A percentile compares a stretch with the other conserved stretches of the same genome.
Evolutionary conservation across 2,329 filamentous ascomycete genomes (phyloP).

Genomic region (Alternaria consortialis): DNA sequence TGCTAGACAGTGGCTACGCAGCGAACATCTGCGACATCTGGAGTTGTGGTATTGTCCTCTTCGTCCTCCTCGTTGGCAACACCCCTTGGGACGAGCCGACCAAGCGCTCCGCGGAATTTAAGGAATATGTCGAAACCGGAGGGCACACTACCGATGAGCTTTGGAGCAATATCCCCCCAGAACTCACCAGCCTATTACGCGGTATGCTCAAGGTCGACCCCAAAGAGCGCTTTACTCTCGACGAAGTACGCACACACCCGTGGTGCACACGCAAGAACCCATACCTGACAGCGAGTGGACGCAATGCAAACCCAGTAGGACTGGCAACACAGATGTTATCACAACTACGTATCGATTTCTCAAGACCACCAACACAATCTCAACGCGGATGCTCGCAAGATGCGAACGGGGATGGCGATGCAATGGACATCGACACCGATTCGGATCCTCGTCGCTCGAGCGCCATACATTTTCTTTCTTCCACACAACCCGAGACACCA

Average conservation of each 20-base stretch:
- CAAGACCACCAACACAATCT: conserved; percentile 67
- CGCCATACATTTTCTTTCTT: conserved; percentile 65
- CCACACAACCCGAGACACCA: conserved; percentile 86
- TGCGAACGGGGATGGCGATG: conserved; percentile 52
- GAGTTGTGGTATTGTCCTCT: conserved; percentile 98
- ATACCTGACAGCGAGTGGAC: conserved; percentile 77
- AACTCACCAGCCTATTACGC: conserved; percentile 81
- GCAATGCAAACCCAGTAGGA: conserved; percentile 77
- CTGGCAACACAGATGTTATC: conserved; percentile 97
- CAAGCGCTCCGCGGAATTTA: conserved; percentile 84
- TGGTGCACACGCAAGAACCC: conserved; percentile 91
- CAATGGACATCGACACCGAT: conserved; percentile 73
- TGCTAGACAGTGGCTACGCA: conserved; percentile 68
- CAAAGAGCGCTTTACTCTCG: conserved; percentile 79
- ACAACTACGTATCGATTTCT: conserved; percentile 87
- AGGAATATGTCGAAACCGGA: conserved; percentile 81
- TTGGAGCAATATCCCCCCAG: conserved; percentile 79
- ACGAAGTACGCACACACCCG: conserved; percentile 86
- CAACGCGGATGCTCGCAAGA: conserved; percentile 54
- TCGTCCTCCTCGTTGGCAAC: conserved; percentile 93
- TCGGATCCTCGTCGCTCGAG: conserved; percentile 44
- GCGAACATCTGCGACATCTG: conserved; percentile 91
- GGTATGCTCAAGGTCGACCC: conserved; percentile 92
- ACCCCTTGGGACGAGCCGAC: conserved; percentile 98
- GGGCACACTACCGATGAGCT: conserved; percentile 86